A percentile compares a stretch with the other conserved stretches of the same genome.
Conservation (phyloP, 495 filamentous ascomycete genomes). For the Glutinoglossum americanum region DNA sequence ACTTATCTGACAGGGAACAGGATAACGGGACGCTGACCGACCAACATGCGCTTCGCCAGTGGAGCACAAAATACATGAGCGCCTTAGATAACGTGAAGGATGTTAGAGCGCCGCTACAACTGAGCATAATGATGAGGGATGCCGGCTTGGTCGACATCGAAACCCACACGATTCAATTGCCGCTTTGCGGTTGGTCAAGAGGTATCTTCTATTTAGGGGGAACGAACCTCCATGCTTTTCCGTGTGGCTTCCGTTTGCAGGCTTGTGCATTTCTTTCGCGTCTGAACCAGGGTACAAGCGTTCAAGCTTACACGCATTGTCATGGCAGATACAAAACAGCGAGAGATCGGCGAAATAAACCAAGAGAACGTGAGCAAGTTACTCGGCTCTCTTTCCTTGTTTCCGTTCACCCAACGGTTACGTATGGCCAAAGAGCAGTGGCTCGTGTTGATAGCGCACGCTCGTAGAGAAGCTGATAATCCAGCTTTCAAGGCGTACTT, state of each 20-base stretch:
- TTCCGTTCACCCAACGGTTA: constrained; percentile 34
- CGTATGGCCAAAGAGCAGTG: constrained; percentile 42
- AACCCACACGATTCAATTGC: constrained; percentile 44
- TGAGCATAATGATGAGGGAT: constrained; percentile 37
- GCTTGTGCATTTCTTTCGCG: background rate
- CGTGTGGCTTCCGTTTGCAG: background rate
- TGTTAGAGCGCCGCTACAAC: constrained; percentile 39
- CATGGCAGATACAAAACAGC: constrained; percentile 32
- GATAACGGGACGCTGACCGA: constrained; percentile 66
- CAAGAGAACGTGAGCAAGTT: constrained; percentile 36
- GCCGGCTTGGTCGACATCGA: constrained; percentile 62
- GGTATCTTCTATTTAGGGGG: constrained; percentile 21
- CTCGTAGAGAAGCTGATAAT: constrained; percentile 43
- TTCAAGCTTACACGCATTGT: background rate
- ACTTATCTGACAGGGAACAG: background rate
- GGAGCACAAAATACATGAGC: constrained; percentile 48
- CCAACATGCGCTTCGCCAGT: constrained; percentile 45
- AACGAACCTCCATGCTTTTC: background rate
- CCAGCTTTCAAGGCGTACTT: constrained; percentile 52
- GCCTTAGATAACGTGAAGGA: constrained; percentile 49
- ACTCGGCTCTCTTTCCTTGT: constrained; percentile 38
- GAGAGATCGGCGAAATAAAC: constrained; percentile 39
- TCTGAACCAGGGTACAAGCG: background rate
- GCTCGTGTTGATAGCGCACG: constrained; percentile 39
- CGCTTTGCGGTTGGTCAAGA: constrained; percentile 52